Base-by-base conservation (phyloP, 2,329 filamentous ascomycete genomes). In the Xylariaceae sp. region DNA sequence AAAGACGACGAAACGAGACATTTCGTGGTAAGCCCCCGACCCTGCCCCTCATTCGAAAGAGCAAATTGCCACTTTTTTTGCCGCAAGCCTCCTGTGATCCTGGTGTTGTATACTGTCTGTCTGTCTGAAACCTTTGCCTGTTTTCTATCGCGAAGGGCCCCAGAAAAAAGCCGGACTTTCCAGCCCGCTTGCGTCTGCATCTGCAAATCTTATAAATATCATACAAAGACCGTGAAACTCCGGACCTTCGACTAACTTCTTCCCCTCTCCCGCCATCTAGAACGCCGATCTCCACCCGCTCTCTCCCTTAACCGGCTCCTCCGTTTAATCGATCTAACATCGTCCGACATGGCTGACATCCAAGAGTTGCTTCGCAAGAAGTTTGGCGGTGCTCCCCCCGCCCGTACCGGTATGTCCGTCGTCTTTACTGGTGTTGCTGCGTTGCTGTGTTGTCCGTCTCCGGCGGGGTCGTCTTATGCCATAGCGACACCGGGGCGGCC, bases 361-460 rank as follows among this genome's bases (percentile, higher is more conserved):
- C 76, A 78, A 59, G 71, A 73, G 57, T 77, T 81, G 61, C 66
- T 78, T 13, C 71, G 73, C 59, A 68, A 70, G 71, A 73, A 73
- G 70, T 73, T 73, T 58, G 71, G 71, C 44, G 67, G 67, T 60
- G 68, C 67, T 53, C 71, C 66, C 58, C 68, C 71, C 37, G 62
- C 71, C 60, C 71, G 71, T 58, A 72, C 71, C 44, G 71, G 71
- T 73, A 71, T 60, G 65, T 72, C 13, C 10, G 51, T 37, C 50
- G 18, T 30, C 23, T 30, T 30, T 30, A 30, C 23, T 30, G 23
- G 23, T 30, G 23, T 30, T 30, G 23, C 23, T 30, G 23, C 23
- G 23, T 30, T 30, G 23, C 23, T 30, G 23, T 53, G 18, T 13
- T 34, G 17, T 11, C 44, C 11, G 11, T 4, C 39, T 11, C 45